Base-by-base conservation (phyloP, 169 alveolate genomes). In the Sarcocystis neurona region DNA sequence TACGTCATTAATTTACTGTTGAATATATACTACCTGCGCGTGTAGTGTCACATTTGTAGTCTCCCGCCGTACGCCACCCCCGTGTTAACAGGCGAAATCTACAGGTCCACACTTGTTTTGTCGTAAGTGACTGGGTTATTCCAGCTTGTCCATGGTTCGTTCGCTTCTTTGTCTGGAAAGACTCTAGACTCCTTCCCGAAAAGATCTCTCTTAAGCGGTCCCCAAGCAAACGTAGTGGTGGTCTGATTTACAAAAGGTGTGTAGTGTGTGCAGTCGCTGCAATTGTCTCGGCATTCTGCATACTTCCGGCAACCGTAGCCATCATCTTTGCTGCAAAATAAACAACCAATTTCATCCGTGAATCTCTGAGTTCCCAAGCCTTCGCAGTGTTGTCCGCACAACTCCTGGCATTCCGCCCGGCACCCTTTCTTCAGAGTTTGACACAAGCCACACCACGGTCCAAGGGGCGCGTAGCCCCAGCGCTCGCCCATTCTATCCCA, bases 381-480 rank as follows among this genome's bases (percentile, higher is more conserved):
- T 12, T 63, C 32, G 75, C 75, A 63, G 20, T 37, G 44, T 30
- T 37, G 27, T 12, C 75, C 75, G 75, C 75, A 63, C 34, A 63
- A 63, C 75, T n/a, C 18, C n/a, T 63, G 75, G n/a, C 75, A 63
- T 41, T 41, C 46, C 32, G 75, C 37, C 10, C 2, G 43, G 41
- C 75, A 63, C 10, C 75, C 75, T 63, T 27, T 12, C 32, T 63
- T 41, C n/a, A 63, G 75, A 37, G 32, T 63, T 63, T 30, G 27
- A n/a, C 75, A 63, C 41, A 37, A 30, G 34, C 75, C 75, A 63
- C 75, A 63, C 75, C 75, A 63, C 43, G 75, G 75, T 6, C 75
- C 75, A 63, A 63, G 1, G 5, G 75, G 75, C 8, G 75, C 75
- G 75, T 63, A 63, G 10, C 75, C 75, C 75, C 75, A 63, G 8